These are phyloP conservation scores for Linum usitatissimum DNA, from an alignment of 345 rosid genomes.

Conservation along the genomic window DNA sequence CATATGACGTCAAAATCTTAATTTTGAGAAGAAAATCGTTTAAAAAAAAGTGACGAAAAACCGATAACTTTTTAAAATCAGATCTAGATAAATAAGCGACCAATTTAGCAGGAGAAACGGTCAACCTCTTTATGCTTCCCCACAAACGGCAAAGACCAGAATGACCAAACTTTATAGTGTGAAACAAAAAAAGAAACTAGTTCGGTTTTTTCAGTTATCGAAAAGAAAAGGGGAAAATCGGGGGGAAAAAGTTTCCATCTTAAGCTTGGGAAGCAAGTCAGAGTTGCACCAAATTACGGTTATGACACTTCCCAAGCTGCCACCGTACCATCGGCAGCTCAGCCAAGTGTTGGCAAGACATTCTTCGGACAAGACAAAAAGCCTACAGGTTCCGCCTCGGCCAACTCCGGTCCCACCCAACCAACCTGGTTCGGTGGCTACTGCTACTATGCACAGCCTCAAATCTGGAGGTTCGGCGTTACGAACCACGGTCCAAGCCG, in stretches of 20 bases:
- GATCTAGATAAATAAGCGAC: no score
- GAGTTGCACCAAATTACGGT: conserved; percentile 14
- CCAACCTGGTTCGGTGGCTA: conserved; percentile 9
- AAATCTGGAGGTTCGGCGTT: conserved; percentile 12
- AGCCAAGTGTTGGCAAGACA: conserved; percentile 5
- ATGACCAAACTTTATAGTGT: neutral
- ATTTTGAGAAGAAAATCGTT: no score
- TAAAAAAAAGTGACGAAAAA: no score
- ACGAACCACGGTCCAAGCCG: conserved; percentile 5
- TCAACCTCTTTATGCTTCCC: no score
- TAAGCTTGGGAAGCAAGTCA: conserved; percentile 35
- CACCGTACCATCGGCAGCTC: neutral
- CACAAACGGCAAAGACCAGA: no score
- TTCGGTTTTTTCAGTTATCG: neutral
- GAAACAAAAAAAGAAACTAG: neutral
- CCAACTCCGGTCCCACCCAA: conserved; percentile 28
- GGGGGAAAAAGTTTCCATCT: neutral
- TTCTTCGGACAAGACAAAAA: neutral
- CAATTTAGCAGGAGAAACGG: no score
- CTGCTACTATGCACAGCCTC: conserved; percentile 6
- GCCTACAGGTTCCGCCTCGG: conserved; percentile 22
- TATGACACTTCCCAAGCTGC: conserved; percentile 18
- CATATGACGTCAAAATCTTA: no score
- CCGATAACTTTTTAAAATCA: no score
- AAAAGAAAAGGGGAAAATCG: neutral